Base-by-base conservation (phyloP, 2,329 filamentous ascomycete genomes). In the Epicoccum sorghinum region DNA sequence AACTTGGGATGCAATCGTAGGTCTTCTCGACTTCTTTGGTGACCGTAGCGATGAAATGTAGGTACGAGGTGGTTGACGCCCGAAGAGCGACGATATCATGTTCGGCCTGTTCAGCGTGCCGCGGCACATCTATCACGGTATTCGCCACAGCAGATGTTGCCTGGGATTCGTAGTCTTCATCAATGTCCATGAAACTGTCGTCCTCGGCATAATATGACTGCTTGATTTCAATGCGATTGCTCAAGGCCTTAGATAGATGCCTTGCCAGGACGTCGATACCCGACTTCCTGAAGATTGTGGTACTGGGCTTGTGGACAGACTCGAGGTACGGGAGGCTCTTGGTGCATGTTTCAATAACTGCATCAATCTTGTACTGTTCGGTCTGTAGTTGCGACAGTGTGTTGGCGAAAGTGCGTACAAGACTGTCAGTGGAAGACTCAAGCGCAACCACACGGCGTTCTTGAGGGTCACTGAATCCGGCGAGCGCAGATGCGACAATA, bases 131-230 rank as follows among this genome's bases (percentile, higher is more conserved):
- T 1, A 60, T 53, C 35, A 72, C 61, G 37, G 60, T 40, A 29
- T 74, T 76, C 27, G 77, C 69, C 1, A 68, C 56, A 13, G 77
- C 75, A 23, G 78, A 79, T 57, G 81, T 86, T 47, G 77, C 77
- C 60, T 88, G 85, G 0, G 85, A 86, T 36, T 85, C 83, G 49
- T 88, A 86, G 10, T 83, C 80, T 30, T 82, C 80, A 63, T 91
- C 89, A 4, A 91, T 66, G 50, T 90, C 87, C 86, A 90, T 88
- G 5, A 80, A 68, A 60, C 88, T 85, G 8, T 79, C 74, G 4
- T 78, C 67, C 48, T 70, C 68, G 7, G 58, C 59, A 40, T 70
- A 64, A 36, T 71, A 71, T 1, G 73, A 73, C 23, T 71, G 65
- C 24, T 69, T 74, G 10, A 65, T 51, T 4, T 65, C 63, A 53